Conservation (phyloP, 768 basidiomycete species). For the Leccinum longicurvipes region DNA sequence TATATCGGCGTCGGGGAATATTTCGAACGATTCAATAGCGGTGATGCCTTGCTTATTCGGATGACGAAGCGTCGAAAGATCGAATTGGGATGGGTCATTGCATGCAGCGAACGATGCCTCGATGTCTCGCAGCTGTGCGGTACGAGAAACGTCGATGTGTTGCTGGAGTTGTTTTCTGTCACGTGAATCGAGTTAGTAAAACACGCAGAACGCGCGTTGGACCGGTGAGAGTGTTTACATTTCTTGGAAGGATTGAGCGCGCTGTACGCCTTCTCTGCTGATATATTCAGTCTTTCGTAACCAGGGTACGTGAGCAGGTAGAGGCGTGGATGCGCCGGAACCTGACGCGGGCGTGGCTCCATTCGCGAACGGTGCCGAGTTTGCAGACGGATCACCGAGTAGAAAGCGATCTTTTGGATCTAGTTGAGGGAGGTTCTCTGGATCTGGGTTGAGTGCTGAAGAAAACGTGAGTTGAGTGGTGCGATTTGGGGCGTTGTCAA, state of each 20-base stretch:
- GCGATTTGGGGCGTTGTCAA: not conserved
- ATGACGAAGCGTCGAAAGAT: conserved; percentile 60
- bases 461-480: not conserved
- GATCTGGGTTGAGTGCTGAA: conserved; percentile 65
- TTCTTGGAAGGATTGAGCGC: conserved; percentile 44
- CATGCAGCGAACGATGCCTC: conserved; percentile 68
- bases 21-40: conserved; percentile 77
- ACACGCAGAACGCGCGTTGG: not conserved
- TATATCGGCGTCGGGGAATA: conserved; percentile 80
- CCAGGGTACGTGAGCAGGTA: conserved; percentile 76
- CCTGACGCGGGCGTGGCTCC: conserved; percentile 33
- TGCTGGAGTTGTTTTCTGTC: conserved; percentile 47
- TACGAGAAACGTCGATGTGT: conserved; percentile 67
- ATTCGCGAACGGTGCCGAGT: conserved; percentile 41
- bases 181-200: not conserved
- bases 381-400: conserved; percentile 60
- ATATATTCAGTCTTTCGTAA: conserved; percentile 91
- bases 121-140: conserved; percentile 74
- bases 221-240: conserved; percentile 39
- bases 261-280: conserved; percentile 55
- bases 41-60: conserved; percentile 75
- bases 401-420: conserved; percentile 78
- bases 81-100: conserved; percentile 53
- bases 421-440: conserved; percentile 50
- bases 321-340: conserved; percentile 43